A percentile compares a stretch with the other conserved stretches of the same genome.
These are phyloP conservation scores for Aciculoconidium aculeatum DNA, from an alignment of 805 yeast genomes.

Conservation along the genomic window DNA sequence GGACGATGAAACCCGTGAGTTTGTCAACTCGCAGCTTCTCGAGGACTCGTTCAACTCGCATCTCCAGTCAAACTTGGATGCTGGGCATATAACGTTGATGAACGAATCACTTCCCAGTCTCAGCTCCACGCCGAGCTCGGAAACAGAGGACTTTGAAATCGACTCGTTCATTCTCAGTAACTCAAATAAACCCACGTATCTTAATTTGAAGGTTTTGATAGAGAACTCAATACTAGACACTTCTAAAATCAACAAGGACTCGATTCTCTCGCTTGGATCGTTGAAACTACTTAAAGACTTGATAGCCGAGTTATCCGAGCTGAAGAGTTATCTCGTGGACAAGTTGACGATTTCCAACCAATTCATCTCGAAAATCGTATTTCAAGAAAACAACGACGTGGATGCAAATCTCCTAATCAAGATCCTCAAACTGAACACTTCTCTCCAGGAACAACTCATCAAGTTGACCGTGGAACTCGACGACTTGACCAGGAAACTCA, in stretches of 20 bases:
- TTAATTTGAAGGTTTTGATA: constrained; percentile 37
- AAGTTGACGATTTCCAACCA: constrained; percentile 28
- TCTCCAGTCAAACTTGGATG: constrained; percentile 26
- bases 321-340: constrained; percentile 24
- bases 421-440: constrained; percentile 26
- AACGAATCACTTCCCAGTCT: constrained; percentile 10
- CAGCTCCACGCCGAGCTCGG: constrained; percentile 15
- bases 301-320: constrained; percentile 26
- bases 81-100: constrained; percentile 16
- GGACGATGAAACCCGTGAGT: neutral
- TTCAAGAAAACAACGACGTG: constrained; percentile 45
- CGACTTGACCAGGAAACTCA: constrained; percentile 19
- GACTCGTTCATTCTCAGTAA: constrained; percentile 12
- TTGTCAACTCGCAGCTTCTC: constrained; percentile 18
- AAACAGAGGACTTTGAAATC: constrained; percentile 13
- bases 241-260: constrained; percentile 26
- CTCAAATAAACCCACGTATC: constrained; percentile 23
- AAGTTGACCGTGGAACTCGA: constrained; percentile 24
- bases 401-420: constrained; percentile 25
- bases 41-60: constrained; percentile 29
- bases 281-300: constrained; percentile 22
- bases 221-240: constrained; percentile 41
- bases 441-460: constrained; percentile 26
- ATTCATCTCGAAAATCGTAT: constrained; percentile 24
- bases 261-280: constrained; percentile 26